Base-by-base conservation (phyloP, 345 rosid species). In the Lumnitzera littorea region DNA sequence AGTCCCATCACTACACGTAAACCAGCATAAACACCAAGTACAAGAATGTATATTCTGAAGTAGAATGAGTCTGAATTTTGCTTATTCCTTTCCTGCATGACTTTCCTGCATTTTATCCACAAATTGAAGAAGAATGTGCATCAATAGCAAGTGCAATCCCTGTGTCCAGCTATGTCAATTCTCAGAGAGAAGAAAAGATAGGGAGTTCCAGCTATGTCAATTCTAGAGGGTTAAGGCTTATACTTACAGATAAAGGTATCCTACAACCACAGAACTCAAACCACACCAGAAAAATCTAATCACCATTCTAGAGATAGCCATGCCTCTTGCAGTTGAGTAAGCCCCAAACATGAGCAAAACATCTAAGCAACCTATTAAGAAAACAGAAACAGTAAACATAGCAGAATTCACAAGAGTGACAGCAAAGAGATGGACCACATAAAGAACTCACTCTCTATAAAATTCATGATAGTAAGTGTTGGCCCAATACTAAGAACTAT, bases 291-390 rank as follows among this genome's bases (percentile, higher is more conserved):
- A 78, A 68, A 94, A 90, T 70, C 81, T 77, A 66, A 94, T 90
- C 69, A 94, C 78, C 56, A 94, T 76, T 75, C 97, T 84, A 47
- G 99, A 90, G 70, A 94, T 83, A 61, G 99, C 99, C 99, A 94
- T 90, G 80, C 91, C 99, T 78, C 97, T 82, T 12, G 97, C 85
- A 20, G 90, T 80, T 59, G 81, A 67, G 76, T 94, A 94, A 25
- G 99, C 97, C 56, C 99, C 99, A 73, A 71, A 88, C 91, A 82
- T 94, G 67, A 94, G 92, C 66, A 94, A 56, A 58, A 88, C 95
- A 75, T 94, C 99, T 60, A 90, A 78, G 80, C 77, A 77, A 74
- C 91, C 99, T 94, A 72, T 54, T 53, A 46, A 12, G 12, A 48
- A 15, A 57, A 23, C 47, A 57, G 14, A 57, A 24, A 11, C n/a